A percentile compares a stretch with the other conserved stretches of the same genome.
These are phyloP conservation scores for Solanum aculeatissimum DNA, from an alignment of 305 asterid genomes.

Conservation along the genomic window DNA sequence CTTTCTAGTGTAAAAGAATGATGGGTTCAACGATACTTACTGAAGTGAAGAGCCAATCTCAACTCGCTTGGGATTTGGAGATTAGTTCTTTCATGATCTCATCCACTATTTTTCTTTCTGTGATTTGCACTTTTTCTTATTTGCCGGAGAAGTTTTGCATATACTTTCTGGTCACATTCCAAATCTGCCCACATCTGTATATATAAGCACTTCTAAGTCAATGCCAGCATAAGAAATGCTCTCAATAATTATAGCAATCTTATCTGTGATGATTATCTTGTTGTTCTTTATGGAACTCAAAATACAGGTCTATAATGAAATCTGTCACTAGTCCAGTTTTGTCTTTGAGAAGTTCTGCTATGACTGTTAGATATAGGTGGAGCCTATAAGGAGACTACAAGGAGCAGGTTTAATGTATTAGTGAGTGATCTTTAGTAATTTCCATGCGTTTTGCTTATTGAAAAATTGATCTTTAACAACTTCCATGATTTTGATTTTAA, in stretches of 20 bases:
- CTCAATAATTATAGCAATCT: neutral
- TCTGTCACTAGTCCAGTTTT: neutral
- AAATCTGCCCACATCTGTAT: neutral
- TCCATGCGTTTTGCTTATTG: neutral
- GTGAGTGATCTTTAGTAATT: neutral
- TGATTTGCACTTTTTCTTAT: neutral
- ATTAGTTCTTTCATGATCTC: neutral
- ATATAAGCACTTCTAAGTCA: neutral
- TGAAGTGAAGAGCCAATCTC: neutral
- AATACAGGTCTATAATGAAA: neutral
- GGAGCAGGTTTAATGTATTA: neutral
- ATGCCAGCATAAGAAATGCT: neutral
- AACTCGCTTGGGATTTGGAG: neutral
- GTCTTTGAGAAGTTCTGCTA: neutral
- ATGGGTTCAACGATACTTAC: neutral
- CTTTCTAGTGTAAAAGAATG: neutral
- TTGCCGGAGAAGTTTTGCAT: neutral
- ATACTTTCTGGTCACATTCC: neutral
- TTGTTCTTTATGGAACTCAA: neutral
- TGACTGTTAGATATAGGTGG: neutral
- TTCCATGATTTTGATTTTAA: neutral
- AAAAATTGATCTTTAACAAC: neutral
- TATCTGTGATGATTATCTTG: neutral
- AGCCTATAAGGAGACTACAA: neutral
- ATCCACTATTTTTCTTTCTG: neutral